Conservation (phyloP, 768 basidiomycete genomes). For the Tylopilus intermedius region DNA sequence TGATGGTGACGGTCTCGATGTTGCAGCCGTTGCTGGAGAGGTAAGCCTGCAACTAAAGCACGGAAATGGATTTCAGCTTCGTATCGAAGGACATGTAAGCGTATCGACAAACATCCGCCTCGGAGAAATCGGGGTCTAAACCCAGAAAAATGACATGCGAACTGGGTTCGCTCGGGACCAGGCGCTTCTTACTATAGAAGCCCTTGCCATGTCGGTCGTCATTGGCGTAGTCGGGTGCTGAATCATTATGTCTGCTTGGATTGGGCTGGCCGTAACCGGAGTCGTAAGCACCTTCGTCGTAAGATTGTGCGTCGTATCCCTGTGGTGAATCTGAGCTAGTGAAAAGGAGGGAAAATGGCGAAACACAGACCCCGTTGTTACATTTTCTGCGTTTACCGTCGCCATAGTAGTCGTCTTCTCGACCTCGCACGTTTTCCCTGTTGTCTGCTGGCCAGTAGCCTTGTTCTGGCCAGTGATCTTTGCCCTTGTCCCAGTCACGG, state of each 20-base stretch:
- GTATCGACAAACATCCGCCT: conserved; percentile 76
- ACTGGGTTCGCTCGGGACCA: conserved; percentile 79
- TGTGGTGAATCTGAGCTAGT: conserved; percentile 25
- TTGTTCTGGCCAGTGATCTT: conserved; percentile 52
- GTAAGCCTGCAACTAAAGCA: conserved; percentile 70
- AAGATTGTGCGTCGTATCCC: conserved; percentile 50
- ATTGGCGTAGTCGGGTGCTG: conserved; percentile 44
- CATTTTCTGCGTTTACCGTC: conserved; percentile 78
- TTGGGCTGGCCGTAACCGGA: conserved; percentile 27
- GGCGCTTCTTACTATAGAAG: conserved; percentile 64
- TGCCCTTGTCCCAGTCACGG: conserved; percentile 85
- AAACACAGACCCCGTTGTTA: conserved; percentile 61
- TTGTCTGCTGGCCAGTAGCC: conserved; percentile 36
- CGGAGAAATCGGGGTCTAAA: conserved; percentile 85
- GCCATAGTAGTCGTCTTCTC: conserved; percentile 65
- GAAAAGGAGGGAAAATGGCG: background rate
- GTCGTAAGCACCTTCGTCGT: conserved; percentile 44
- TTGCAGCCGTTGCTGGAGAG: conserved; percentile 67
- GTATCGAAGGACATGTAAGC: conserved; percentile 33
- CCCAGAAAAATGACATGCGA: conserved; percentile 95
- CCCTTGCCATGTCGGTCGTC: conserved; percentile 44
- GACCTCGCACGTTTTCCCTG: conserved; percentile 42
- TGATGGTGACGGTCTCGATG: conserved; percentile 88
- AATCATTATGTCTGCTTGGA: conserved; percentile 26
- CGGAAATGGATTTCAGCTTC: conserved; percentile 31